A percentile compares a stretch with the other conserved stretches of the same genome.
These are phyloP conservation scores for Mycena albidolilacea DNA, from an alignment of 768 basidiomycete species.

Conservation along the genomic window DNA sequence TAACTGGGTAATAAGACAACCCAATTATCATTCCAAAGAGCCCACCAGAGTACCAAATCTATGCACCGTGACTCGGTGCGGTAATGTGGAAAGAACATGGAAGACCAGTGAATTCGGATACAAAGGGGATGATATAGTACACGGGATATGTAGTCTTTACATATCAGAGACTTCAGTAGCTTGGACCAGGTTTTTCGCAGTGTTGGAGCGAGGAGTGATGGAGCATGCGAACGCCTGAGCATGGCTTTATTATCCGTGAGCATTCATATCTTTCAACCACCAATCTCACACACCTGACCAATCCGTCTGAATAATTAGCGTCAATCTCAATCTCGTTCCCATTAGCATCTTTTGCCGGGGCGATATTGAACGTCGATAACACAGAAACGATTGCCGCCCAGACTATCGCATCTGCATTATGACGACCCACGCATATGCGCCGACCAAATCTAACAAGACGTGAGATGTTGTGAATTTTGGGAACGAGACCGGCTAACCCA, in stretches of 20 bases:
- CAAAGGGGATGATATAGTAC: too few relatives aligned
- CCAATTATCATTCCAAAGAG: too few relatives aligned
- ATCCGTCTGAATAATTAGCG: slow-evolving; percentile 13
- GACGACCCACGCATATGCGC: slow-evolving; percentile 25
- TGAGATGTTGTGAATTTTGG: neutral
- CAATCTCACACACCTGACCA: slow-evolving; percentile 11
- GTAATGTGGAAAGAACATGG: too few relatives aligned
- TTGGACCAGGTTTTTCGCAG: slow-evolving; percentile 10
- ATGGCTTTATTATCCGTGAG: slow-evolving; percentile 6
- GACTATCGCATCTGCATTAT: slow-evolving; percentile 15
- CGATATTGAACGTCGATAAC: slow-evolving; percentile 21
- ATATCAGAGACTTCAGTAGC: too few relatives aligned
- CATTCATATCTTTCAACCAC: neutral
- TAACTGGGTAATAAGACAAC: too few relatives aligned
- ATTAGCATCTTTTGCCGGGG: slow-evolving; percentile 53
- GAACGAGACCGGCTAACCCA: slow-evolving; percentile 8
- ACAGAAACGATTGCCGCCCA: slow-evolving; percentile 26
- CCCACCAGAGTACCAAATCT: too few relatives aligned
- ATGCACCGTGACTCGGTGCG: too few relatives aligned
- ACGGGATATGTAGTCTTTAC: too few relatives aligned
- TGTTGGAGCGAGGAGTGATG: slow-evolving; percentile 22
- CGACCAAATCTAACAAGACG: slow-evolving; percentile 26
- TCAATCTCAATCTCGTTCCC: slow-evolving; percentile 62
- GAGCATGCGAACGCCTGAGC: slow-evolving; percentile 18
- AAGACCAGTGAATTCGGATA: too few relatives aligned